Base-by-base conservation (phyloP, 129 eudicot genomes). In the Cynara cardunculus region DNA sequence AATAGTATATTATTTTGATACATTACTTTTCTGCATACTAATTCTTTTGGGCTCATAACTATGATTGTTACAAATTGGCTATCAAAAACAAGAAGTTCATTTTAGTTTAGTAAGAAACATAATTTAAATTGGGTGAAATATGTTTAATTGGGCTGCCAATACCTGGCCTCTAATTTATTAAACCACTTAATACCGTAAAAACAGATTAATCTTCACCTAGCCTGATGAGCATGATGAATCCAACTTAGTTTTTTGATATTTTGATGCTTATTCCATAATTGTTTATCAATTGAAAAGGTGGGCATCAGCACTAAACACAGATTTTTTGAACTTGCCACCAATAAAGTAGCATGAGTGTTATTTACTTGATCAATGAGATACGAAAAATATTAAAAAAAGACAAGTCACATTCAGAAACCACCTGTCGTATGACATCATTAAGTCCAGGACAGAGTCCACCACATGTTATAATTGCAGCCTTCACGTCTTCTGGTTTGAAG, bases 371-470 rank as follows among this genome's bases (percentile, higher is more conserved):
- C 16, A 13, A 25, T 74, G 68, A 16, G 61, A 28, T 32, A 46
- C 25, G 1, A 24, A 75, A 77, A 66, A 25, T 4, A 16, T 37
- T 18, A 49, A 56, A 18, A 32, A 0, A 72, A 69, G 7, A 7
- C 32, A 14, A 35, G 67, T 73, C 3, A 30, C 67, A 72, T 6
- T 14, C 53, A 35, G 76, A 61, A 44, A 68, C 68, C 74, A 93
- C 98, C 94, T 93, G 98, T 70, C 98, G 81, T 59, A 93, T 93
- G 81, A 93, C 98, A 82, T 93, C 98, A 85, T 93, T 93, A 77
- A 93, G 97, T 35, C 99, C 99, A 27, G 99, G 99, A 73, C 99
- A 95, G 77, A 95, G 99, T 82, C 99, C 99, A 9, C 99, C 99
- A 79, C 99, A 95, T 14, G 98, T 93, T 34, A 93, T 87, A 82